Evolutionary conservation across 2,329 filamentous ascomycete genomes (phyloP).

Genomic region (Diatrype stigma): DNA sequence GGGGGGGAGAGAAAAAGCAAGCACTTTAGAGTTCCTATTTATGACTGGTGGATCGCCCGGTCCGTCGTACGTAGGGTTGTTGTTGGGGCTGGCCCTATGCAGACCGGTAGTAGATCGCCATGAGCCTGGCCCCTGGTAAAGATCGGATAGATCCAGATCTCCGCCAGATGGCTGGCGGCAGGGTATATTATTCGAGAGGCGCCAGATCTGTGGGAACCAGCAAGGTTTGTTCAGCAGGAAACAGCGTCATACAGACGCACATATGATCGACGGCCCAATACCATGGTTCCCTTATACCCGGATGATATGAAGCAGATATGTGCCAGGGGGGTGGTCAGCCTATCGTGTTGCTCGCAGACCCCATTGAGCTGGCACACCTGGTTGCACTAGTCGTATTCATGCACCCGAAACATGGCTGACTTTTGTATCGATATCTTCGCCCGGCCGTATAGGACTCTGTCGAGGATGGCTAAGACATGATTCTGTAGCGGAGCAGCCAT

Average conservation of each 20-base stretch:
- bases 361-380: neutral
- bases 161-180: neutral
- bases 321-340: neutral
- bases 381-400: neutral
- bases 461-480: neutral
- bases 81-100: neutral
- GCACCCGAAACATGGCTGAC: neutral
- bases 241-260: neutral
- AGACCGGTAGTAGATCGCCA: neutral
- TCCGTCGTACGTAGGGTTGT: neutral
- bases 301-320: neutral
- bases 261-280: neutral
- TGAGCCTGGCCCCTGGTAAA: neutral
- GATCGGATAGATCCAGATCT: conserved; percentile 1
- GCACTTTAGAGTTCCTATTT: conserved; percentile 10
- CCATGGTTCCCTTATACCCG: neutral
- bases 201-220: neutral
- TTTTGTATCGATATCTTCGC: neutral
- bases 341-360: neutral
- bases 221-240: neutral
- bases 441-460: neutral
- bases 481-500: neutral
- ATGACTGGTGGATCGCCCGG: conserved; percentile 2
- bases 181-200: neutral
- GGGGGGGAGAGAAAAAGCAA: conserved; percentile 9